Evolutionary conservation across 2,329 filamentous ascomycete species (phyloP).

Genomic region (Penicillium sp.): DNA sequence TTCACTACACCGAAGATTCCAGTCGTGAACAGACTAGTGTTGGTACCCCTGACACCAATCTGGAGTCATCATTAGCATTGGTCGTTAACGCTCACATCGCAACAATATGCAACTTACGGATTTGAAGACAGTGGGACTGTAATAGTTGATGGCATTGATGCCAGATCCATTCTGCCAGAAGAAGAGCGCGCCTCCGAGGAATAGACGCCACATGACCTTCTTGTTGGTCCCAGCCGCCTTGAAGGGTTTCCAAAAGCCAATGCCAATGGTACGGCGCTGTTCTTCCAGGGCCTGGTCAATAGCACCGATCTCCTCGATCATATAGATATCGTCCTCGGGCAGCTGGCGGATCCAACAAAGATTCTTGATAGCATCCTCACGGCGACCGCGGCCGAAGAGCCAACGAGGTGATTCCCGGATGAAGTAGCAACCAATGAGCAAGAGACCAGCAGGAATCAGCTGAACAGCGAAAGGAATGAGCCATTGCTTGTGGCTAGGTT

Average conservation of each 20-base stretch:
- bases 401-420: conserved; percentile 66
- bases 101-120: conserved; percentile 8
- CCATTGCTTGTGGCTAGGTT: conserved; percentile 38
- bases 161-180: conserved; percentile 74
- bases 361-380: conserved; percentile 61
- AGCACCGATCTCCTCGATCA: conserved; percentile 68
- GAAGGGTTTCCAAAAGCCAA: conserved; percentile 75
- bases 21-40: conserved; percentile 62
- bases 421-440: conserved; percentile 57
- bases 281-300: conserved; percentile 69
- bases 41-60: conserved; percentile 61
- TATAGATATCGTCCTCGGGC: conserved; percentile 54
- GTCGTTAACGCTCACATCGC: background rate
- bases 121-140: conserved; percentile 66
- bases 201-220: conserved; percentile 66
- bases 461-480: conserved; percentile 44
- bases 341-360: conserved; percentile 48
- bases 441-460: conserved; percentile 41
- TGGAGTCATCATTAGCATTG: conserved; percentile 4
- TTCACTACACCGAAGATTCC: conserved; percentile 77
- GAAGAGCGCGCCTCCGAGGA: conserved; percentile 71
- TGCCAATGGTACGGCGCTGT: conserved; percentile 61
- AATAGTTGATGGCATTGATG: conserved; percentile 79
- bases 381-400: conserved; percentile 65
- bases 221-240: conserved; percentile 52